Base-by-base conservation (phyloP, 2,329 filamentous ascomycete genomes). In the Fusarium lateritium region DNA sequence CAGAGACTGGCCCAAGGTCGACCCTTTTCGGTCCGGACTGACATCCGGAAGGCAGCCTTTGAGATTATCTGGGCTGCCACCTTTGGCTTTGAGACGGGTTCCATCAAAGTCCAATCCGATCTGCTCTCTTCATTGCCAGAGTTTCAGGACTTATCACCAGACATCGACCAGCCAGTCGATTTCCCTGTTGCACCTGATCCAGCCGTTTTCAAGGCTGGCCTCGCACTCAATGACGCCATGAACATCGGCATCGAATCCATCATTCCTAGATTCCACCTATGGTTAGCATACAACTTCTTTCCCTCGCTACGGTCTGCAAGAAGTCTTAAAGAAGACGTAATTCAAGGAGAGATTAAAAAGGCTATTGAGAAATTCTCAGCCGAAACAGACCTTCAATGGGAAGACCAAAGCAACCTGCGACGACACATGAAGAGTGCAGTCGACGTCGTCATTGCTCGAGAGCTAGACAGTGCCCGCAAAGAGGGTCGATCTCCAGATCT, bases 1-100 rank as follows among this genome's bases (percentile, higher is more conserved):
- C 22, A 53, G n/a, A 8, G 19, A 15, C 28, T 53, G 10, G 38
- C 50, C 1, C 28, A 53, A 9, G 38, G 38, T 0, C 19, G 50
- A 0, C 50, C 50, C 1, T 53, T 53, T 24, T 53, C 38, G n/a
- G 50, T 53, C 3, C 26, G 36, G 2, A 53, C 50, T 0, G 50
- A 53, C 44, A 43, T 53, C 28, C 50, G 50, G 4, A 53, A 53
- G 8, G 50, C 50, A 1, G 50, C 50, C 2, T 53, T 53, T 24
- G 50, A 53, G 38, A 53, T 53, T 19, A 53, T 53, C 7, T 53
- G 50, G 50, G 50, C 50, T 22, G 50, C 50, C 1, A 44, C 50
- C 2, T 53, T 53, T n/a, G 50, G 38, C 50, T 53, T 53, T 10
- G 50, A 53, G 19, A 44, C 36, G 1, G 50, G 50, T 0, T 53